Base-by-base conservation (phyloP, 192 early-diverging fungal species). In the Thamnidium elegans region DNA sequence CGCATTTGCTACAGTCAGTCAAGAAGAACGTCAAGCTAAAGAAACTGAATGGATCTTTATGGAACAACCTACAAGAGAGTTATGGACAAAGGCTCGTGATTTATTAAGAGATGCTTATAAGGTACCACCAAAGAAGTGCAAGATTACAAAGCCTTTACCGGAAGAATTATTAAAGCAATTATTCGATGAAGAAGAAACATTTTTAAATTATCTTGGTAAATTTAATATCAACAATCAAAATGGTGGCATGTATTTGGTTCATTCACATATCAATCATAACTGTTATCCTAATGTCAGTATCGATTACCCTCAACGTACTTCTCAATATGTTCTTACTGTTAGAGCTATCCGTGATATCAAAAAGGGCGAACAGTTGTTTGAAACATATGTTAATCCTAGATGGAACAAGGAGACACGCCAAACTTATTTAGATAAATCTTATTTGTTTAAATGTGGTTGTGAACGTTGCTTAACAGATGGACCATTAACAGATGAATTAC, bases 201-300 rank as follows among this genome's bases (percentile, higher is more conserved):
- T 80, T 63, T 66, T 86, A 26, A 73, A 79, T 8, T 79, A 78
- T 39, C 69, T 86, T 15, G 84, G 84, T 32, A 77, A 80, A 46
- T 86, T 81, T 65, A 82, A 83, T 63, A 74, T 86, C 65, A 86
- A 86, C 58, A 83, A 86, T 67, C 84, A 86, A 56, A 79, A 80
- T 43, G 84, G 84, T 62, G 84, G 84, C 19, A 56, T 86, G 50
- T 86, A 86, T 51, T 63, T 82, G 44, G 63, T 86, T 55, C 84
- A 86, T 31, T 82, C 82, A 9, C 79, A 80, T 47, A 69, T 86
- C 55, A 86, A 86, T 63, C 84, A 86, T 53, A 76, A 72, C 48
- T 86, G 84, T 43, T 56, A 66, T 6, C 84, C 84, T 48, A 83
- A 82, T 44, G 73, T 79, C 32, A 65, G 73, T 45, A 80, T 84